Percentiles rank a stretch among this genome's conserved stretches.
phyloP scores from a whole-genome alignment of 176 grass and related monocot species.

The Carex pumila region DNA sequence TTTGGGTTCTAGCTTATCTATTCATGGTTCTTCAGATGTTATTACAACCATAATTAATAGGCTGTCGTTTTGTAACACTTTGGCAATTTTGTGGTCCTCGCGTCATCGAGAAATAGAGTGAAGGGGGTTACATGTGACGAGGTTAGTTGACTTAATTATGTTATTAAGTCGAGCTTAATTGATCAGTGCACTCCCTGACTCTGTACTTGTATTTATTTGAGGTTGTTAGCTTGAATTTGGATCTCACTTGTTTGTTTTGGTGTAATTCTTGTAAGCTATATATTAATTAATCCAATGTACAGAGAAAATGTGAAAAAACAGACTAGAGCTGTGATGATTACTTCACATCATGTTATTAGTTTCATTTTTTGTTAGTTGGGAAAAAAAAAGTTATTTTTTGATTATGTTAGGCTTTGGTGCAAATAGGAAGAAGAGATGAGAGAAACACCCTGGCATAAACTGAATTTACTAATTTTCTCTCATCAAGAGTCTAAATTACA shows the following conservation, averaged over 20 bases:
- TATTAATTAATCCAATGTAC: conserved; percentile 17
- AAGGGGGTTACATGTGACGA: neutral
- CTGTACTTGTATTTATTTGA: conserved; percentile 10
- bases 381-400: neutral
- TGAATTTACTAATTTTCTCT: neutral
- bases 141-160: conserved; percentile 1
- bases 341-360: neutral
- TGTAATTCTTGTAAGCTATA: conserved; percentile 18
- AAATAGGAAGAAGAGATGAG: too few species aligned
- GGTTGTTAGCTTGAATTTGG: neutral
- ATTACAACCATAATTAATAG: neutral
- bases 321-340: neutral
- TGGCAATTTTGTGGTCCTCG: neutral
- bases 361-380: neutral
- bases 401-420: neutral
- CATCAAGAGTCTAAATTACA: too few species aligned
- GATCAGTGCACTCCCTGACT: neutral
- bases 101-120: neutral
- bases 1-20: conserved; percentile 11
- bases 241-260: neutral
- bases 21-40: conserved; percentile 3
- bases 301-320: conserved; percentile 5
- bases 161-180: neutral
- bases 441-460: too few species aligned
- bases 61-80: neutral